Conservation (phyloP, 2,329 filamentous ascomycete genomes). For the Sarocladium kiliense region DNA sequence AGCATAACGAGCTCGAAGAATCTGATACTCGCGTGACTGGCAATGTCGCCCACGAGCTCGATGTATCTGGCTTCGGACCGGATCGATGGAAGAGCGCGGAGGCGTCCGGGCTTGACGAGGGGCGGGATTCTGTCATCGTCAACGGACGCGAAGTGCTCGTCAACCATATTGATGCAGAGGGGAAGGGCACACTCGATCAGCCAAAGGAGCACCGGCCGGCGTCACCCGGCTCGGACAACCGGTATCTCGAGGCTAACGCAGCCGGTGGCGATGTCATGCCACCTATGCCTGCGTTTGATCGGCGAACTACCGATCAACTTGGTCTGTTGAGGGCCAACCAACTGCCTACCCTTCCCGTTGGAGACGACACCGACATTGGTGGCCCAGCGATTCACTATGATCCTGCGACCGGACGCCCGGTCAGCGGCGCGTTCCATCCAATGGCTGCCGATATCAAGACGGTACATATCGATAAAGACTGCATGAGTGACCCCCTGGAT, state of each 20-base stretch:
- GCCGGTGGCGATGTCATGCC: constrained; percentile 47
- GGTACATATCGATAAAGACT: constrained; percentile 77
- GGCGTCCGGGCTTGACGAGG: constrained; percentile 53
- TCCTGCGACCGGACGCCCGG: constrained; percentile 41
- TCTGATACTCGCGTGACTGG: constrained; percentile 40
- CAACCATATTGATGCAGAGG: constrained; percentile 57
- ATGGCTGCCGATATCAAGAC: constrained; percentile 64
- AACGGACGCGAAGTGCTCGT: constrained; percentile 68
- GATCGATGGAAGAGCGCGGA: constrained; percentile 71
- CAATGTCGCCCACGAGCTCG: constrained; percentile 61
- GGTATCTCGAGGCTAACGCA: constrained; percentile 28
- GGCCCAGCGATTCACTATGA: constrained; percentile 61
- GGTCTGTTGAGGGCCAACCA: constrained; percentile 65
- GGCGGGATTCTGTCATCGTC: constrained; percentile 66
- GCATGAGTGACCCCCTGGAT: constrained; percentile 87
- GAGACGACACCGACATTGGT: constrained; percentile 78
- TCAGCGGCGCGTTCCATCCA: constrained; percentile 41
- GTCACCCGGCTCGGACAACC: constrained; percentile 21
- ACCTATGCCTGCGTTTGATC: constrained; percentile 50
- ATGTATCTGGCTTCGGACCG: constrained; percentile 71
- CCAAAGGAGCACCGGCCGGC: constrained; percentile 28
- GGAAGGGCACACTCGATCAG: constrained; percentile 50
- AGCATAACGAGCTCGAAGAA: constrained; percentile 13
- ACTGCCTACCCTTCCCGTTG: constrained; percentile 62
- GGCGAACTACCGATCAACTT: constrained; percentile 60